Conservation (phyloP, 2,329 filamentous ascomycete species). For the Arthrinium phaeospermum region DNA sequence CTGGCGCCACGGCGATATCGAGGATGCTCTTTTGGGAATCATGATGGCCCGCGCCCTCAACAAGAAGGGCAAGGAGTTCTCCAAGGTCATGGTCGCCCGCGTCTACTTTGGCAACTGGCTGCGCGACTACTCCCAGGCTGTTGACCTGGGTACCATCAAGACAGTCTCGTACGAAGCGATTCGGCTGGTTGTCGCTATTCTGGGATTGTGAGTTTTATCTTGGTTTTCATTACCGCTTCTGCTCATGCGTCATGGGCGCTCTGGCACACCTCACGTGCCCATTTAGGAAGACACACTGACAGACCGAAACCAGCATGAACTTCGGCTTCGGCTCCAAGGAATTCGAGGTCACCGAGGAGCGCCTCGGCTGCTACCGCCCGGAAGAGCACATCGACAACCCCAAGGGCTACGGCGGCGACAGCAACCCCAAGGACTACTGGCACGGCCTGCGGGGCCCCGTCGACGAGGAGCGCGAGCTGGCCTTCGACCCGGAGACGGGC, state of each 20-base stretch:
- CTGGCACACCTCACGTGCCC: not conserved
- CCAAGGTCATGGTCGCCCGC: constrained; percentile 84
- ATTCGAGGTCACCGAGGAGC: constrained; percentile 81
- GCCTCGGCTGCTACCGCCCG: constrained; percentile 80
- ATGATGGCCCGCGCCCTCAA: constrained; percentile 58
- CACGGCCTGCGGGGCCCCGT: constrained; percentile 80
- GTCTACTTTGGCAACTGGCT: constrained; percentile 98
- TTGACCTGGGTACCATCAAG: constrained; percentile 92
- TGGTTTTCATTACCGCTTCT: not conserved
- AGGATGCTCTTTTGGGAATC: constrained; percentile 83
- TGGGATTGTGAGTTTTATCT: constrained; percentile 66
- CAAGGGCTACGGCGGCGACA: constrained; percentile 79
- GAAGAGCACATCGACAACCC: constrained; percentile 83
- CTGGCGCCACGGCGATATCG: constrained; percentile 91
- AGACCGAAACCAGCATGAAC: constrained; percentile 56
- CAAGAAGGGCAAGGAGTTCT: constrained; percentile 74
- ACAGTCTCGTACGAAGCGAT: constrained; percentile 90
- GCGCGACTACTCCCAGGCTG: constrained; percentile 89
- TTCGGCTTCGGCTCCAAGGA: constrained; percentile 85
- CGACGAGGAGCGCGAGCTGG: constrained; percentile 78
- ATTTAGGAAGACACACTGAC: not conserved
- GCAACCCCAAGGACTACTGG: constrained; percentile 84
- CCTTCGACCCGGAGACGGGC: constrained; percentile 75
- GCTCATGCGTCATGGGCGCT: no score
- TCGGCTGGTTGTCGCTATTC: constrained; percentile 83